Conservation (phyloP, 1,139 yeast genomes). For the Groenewaldozyma auringiensis region DNA sequence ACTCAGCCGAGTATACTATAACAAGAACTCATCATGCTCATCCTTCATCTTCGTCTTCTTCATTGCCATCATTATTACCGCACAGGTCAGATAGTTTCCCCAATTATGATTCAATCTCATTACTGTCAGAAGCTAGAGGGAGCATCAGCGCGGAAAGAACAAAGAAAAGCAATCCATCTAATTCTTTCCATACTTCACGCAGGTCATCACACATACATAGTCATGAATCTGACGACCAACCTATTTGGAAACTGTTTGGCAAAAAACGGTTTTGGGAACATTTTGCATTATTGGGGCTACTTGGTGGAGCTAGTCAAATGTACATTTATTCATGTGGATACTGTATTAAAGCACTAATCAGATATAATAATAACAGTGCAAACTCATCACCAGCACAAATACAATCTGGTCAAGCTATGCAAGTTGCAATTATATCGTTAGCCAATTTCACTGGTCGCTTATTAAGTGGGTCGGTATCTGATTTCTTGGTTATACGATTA, state of each 20-base stretch:
- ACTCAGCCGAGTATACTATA: no score
- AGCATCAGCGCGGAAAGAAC: neutral
- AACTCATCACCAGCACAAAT: constrained; percentile 15
- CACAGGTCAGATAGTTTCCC: neutral
- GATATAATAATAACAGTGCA: constrained; percentile 28
- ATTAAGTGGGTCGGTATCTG: constrained; percentile 56
- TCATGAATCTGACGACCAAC: constrained; percentile 5
- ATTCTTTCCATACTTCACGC: neutral
- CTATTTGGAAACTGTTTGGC: constrained; percentile 13
- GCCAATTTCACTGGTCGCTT: constrained; percentile 58
- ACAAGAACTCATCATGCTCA: no score
- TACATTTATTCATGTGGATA: constrained; percentile 66
- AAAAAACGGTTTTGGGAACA: constrained; percentile 31
- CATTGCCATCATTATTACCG: neutral
- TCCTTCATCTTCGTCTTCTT: neutral
- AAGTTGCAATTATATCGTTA: constrained; percentile 60
- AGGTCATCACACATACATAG: neutral
- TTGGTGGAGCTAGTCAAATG: constrained; percentile 68
- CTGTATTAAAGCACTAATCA: constrained; percentile 46
- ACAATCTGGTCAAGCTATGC: constrained; percentile 53
- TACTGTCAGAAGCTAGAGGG: neutral
- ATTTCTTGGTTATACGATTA: constrained; percentile 43
- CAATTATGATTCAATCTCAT: neutral
- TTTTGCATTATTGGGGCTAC: constrained; percentile 44
- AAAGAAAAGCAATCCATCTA: neutral